These are phyloP conservation scores for Lipomyces chichibuensis DNA, from an alignment of 805 yeast genomes.

Conservation along the genomic window DNA sequence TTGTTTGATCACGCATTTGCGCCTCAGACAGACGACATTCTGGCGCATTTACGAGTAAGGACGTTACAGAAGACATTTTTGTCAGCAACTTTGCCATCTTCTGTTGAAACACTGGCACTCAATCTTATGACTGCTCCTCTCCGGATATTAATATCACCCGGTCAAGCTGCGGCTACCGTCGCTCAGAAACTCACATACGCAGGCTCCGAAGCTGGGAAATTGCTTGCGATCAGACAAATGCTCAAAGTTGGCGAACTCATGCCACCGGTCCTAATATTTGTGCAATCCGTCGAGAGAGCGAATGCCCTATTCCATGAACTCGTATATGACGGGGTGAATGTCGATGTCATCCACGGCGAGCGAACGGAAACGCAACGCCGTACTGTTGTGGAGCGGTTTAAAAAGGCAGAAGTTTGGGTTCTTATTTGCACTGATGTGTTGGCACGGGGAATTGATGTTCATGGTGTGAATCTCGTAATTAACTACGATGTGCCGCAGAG, in stretches of 20 bases:
- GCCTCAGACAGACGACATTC: conserved; percentile 85
- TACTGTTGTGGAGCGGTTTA: conserved; percentile 78
- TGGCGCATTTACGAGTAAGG: conserved; percentile 55
- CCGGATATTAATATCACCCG: conserved; percentile 83
- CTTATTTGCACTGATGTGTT: conserved; percentile 94
- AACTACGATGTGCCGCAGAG: conserved; percentile 95
- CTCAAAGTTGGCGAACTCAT: conserved; percentile 76
- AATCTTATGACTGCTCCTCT: conserved; percentile 84
- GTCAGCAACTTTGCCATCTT: conserved; percentile 94
- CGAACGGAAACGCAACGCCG: conserved; percentile 88
- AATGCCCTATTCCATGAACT: conserved; percentile 93
- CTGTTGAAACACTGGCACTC: conserved; percentile 84
- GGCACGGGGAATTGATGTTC: conserved; percentile 96
- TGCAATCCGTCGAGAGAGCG: conserved; percentile 90
- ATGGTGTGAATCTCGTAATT: conserved; percentile 90
- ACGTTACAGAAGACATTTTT: conserved; percentile 73
- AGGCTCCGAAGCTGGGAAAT: conserved; percentile 94
- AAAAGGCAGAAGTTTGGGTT: conserved; percentile 92
- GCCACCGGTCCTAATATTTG: conserved; percentile 90
- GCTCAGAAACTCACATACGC: conserved; percentile 83
- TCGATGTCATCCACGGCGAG: conserved; percentile 95
- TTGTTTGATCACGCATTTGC: conserved; percentile 85
- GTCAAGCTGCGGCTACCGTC: conserved; percentile 78
- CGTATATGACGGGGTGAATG: conserved; percentile 86
- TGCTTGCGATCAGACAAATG: conserved; percentile 87